These are phyloP conservation scores for Cucurbita ficifolia DNA, from an alignment of 306 rosid genomes.

Conservation along the genomic window DNA sequence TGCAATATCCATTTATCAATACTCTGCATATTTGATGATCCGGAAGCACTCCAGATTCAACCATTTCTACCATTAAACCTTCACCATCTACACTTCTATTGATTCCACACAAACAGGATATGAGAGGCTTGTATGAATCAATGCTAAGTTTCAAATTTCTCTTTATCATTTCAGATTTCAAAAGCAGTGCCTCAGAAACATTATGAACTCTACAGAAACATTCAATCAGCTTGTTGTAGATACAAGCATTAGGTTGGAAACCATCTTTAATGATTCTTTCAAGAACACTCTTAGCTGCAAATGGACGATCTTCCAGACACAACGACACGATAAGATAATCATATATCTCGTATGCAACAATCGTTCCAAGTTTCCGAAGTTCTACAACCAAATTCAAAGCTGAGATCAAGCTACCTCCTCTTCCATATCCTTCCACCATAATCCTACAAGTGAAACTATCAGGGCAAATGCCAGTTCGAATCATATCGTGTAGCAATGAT, in stretches of 20 bases:
- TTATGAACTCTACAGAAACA: slow-evolving; percentile 37
- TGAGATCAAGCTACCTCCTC: slow-evolving; percentile 44
- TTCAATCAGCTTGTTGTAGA: slow-evolving; percentile 32
- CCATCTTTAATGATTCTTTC: slow-evolving; percentile 34
- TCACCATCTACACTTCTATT: slow-evolving; percentile 45
- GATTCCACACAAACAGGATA: slow-evolving; percentile 33
- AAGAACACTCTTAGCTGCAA: slow-evolving; percentile 66
- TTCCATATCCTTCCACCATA: slow-evolving; percentile 51
- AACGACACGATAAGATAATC: slow-evolving; percentile 41
- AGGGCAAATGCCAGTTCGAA: slow-evolving; percentile 38
- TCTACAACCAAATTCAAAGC: slow-evolving; percentile 66
- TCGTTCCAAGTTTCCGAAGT: slow-evolving; percentile 39
- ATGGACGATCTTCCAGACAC: slow-evolving; percentile 59
- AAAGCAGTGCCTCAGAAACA: slow-evolving; percentile 34
- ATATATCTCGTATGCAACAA: slow-evolving; percentile 29
- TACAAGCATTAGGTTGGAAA: slow-evolving; percentile 26
- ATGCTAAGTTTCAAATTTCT: slow-evolving; percentile 25
- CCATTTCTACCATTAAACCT: slow-evolving; percentile 50
- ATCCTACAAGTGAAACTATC: slow-evolving; percentile 47
- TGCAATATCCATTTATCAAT: slow-evolving; percentile 48
- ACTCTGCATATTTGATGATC: slow-evolving; percentile 36
- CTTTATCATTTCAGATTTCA: slow-evolving; percentile 38
- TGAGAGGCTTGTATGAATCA: slow-evolving; percentile 32
- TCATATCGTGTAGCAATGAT: slow-evolving; percentile 54
- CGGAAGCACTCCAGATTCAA: slow-evolving; percentile 33